Evolutionary conservation across 2,329 filamentous ascomycete species (phyloP).

Genomic region (Elsinoe australis): DNA sequence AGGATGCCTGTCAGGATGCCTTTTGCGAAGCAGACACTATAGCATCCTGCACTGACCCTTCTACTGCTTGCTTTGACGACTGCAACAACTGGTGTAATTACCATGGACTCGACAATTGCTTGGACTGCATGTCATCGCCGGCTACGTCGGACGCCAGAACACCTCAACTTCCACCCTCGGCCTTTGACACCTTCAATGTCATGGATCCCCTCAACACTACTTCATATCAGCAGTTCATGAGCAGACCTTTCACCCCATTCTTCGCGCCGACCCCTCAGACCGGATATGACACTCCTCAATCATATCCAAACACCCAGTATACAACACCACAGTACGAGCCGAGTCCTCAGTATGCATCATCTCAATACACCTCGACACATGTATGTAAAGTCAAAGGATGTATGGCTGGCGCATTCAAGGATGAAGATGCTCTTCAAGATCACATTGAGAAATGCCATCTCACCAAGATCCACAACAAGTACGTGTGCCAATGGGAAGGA

Average conservation of each 20-base stretch:
- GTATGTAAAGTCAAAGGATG: slow-evolving; percentile 15
- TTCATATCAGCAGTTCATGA: slow-evolving; percentile 2
- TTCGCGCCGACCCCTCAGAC: neutral
- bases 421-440: slow-evolving; percentile 14
- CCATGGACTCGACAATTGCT: slow-evolving; percentile 14
- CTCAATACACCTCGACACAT: slow-evolving; percentile 4
- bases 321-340: neutral
- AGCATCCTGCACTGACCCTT: slow-evolving; percentile 9
- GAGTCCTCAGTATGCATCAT: neutral
- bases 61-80: slow-evolving; percentile 16
- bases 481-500: slow-evolving; percentile 16
- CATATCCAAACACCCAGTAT: neutral
- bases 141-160: slow-evolving; percentile 9
- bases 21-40: slow-evolving; percentile 14
- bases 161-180: slow-evolving; percentile 4
- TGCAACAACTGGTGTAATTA: slow-evolving; percentile 15
- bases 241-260: slow-evolving; percentile 3
- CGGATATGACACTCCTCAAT: neutral
- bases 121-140: slow-evolving; percentile 13
- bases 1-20: neutral
- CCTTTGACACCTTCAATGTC: neutral
- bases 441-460: slow-evolving; percentile 14
- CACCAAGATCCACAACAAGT: slow-evolving; percentile 14
- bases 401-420: slow-evolving; percentile 15
- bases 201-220: neutral